These are phyloP conservation scores for Vigna unguiculata DNA, from an alignment of 306 rosid genomes.

Conservation along the genomic window DNA sequence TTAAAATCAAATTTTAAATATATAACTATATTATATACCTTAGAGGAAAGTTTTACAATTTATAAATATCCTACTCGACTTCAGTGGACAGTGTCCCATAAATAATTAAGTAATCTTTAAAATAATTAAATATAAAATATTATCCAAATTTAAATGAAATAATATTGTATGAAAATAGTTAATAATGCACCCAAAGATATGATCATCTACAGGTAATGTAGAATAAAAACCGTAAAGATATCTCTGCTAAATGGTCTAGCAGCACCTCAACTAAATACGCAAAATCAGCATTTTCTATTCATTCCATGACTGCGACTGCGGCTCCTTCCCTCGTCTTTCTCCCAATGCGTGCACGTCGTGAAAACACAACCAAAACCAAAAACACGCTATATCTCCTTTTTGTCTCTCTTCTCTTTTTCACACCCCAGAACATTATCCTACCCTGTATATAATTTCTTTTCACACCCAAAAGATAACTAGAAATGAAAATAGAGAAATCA, in stretches of 20 bases:
- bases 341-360: not conserved
- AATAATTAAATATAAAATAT: no score
- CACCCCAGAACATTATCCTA: not conserved
- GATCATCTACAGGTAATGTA: slow-evolving; percentile 47
- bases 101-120: no score
- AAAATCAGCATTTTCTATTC: not conserved
- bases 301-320: no score
- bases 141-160: no score
- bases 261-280: not conserved
- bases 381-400: not conserved
- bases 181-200: slow-evolving; percentile 41
- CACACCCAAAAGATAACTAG: not conserved
- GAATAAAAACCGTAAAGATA: not conserved
- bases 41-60: no score
- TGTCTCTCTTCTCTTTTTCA: not conserved
- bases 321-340: not conserved
- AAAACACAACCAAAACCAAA: not conserved
- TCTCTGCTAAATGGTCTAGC: not conserved
- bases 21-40: no score
- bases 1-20: no score
- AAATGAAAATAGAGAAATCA: not conserved
- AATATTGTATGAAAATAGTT: no score
- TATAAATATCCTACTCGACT: no score
- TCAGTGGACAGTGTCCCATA: no score
- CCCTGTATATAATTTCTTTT: not conserved